A percentile compares a stretch with the other conserved stretches of the same genome.
Conservation (phyloP, 1,284 basidiomycete species). For the Pseudomicrostroma phylloplanum region DNA sequence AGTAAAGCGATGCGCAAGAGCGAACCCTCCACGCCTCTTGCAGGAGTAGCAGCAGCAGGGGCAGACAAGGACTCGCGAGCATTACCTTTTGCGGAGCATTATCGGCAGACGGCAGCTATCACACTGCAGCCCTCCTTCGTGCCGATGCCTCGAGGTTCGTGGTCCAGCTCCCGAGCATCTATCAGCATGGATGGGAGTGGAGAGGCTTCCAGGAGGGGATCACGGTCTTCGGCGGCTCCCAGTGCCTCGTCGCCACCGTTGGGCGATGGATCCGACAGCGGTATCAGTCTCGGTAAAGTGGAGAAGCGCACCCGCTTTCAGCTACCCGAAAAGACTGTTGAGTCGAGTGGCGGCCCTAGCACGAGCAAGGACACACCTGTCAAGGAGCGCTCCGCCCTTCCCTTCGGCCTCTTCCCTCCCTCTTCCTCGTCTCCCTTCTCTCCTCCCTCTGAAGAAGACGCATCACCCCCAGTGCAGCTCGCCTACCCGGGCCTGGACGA, state of each 20-base stretch:
- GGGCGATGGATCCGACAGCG: too few species aligned
- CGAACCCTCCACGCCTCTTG: too few species aligned
- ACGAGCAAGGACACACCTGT: not conserved
- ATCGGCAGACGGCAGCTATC: slow-evolving; percentile 68
- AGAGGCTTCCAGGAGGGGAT: not conserved
- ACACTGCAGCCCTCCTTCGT: slow-evolving; percentile 60
- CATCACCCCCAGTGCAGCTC: slow-evolving; percentile 8
- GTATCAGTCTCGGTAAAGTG: slow-evolving; percentile 11
- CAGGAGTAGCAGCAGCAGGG: too few species aligned
- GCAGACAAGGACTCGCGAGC: slow-evolving; percentile 42
- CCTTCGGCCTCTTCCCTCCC: not conserved
- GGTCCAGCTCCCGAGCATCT: not conserved
- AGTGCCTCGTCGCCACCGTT: not conserved
- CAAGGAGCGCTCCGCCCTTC: too few species aligned
- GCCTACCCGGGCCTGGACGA: slow-evolving; percentile 10
- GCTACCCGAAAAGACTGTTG: not conserved
- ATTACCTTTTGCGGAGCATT: slow-evolving; percentile 78
- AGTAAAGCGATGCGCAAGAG: too few species aligned
- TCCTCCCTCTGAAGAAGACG: not conserved
- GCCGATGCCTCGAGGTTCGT: slow-evolving; percentile 9
- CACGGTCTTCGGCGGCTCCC: not conserved
- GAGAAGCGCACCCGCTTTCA: slow-evolving; percentile 10
- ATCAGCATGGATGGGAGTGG: not conserved
- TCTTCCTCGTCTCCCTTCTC: not conserved
- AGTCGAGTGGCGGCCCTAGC: too few species aligned